A percentile compares a stretch with the other conserved stretches of the same genome.
phyloP scores from a whole-genome alignment of 495 filamentous ascomycete genomes.

The Penicillium steckii region DNA sequence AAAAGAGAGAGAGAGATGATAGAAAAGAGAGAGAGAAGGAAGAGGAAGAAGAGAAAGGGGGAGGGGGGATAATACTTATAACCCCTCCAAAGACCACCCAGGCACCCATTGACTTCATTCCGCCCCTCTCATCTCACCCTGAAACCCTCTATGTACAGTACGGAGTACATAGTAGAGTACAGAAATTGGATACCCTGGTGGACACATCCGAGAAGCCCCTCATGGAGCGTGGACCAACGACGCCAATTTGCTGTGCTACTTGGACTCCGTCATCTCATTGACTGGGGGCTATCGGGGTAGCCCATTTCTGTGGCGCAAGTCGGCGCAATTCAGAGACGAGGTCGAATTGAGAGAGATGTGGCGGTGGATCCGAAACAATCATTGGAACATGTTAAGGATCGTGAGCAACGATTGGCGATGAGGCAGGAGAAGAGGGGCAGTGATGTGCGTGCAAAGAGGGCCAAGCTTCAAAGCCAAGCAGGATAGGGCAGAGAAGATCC shows the following conservation, averaged over 20 bases:
- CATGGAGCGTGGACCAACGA: background rate
- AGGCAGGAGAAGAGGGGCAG: background rate
- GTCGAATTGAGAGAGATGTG: background rate
- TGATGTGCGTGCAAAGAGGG: conserved; percentile 2
- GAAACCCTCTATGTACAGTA: too few species aligned
- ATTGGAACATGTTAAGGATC: background rate
- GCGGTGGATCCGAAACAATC: background rate
- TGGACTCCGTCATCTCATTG: background rate
- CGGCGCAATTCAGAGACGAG: too few species aligned
- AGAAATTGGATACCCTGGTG: background rate
- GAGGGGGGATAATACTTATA: background rate
- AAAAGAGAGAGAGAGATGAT: background rate
- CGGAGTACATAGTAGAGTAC: too few species aligned
- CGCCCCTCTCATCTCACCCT: background rate
- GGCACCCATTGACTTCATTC: background rate
- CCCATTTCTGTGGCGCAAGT: background rate
- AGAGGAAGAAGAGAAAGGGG: background rate
- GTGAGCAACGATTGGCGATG: background rate
- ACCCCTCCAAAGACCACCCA: background rate
- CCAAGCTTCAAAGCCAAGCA: background rate
- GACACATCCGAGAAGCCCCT: background rate
- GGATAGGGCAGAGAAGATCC: background rate
- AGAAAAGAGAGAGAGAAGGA: background rate
- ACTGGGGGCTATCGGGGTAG: background rate
- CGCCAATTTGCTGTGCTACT: background rate